Evolutionary conservation across 306 rosid genomes (phyloP).

Genomic region (Cucurbita maxima): DNA sequence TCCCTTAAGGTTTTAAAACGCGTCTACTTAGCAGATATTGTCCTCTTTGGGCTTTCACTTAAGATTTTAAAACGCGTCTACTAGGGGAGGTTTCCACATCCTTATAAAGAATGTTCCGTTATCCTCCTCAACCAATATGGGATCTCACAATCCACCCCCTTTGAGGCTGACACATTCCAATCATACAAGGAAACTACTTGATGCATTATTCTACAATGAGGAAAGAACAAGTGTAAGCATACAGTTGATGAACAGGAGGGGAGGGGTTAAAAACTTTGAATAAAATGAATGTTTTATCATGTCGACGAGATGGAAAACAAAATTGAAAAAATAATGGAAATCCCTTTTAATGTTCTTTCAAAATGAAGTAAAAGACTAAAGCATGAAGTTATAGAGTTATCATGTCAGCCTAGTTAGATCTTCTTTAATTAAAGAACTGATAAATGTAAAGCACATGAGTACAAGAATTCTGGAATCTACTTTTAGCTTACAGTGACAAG

Average conservation of each 20-base stretch:
- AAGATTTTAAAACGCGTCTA: too few relatives aligned
- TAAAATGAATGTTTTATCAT: background rate
- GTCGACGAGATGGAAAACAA: background rate
- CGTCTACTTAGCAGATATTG: too few relatives aligned
- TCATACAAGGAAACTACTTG: background rate
- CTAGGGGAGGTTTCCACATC: too few relatives aligned
- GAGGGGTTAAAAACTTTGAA: background rate
- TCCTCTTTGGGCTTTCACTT: too few relatives aligned
- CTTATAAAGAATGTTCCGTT: too few relatives aligned
- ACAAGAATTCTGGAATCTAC: conserved; percentile 54
- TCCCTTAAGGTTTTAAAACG: too few relatives aligned
- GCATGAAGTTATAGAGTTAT: conserved; percentile 12
- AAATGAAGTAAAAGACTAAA: conserved; percentile 8
- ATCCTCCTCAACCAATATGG: too few relatives aligned
- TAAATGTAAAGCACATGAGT: conserved; percentile 28
- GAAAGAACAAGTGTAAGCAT: background rate
- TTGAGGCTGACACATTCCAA: background rate
- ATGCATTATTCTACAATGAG: background rate
- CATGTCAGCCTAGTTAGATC: conserved; percentile 20
- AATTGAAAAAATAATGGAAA: background rate
- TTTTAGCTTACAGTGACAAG: conserved; percentile 26
- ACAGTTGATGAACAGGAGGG: background rate
- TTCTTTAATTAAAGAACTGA: conserved; percentile 34
- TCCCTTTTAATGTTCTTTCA: background rate
- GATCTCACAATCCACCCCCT: too few relatives aligned